These are phyloP conservation scores for Chenopodium suecicum DNA, from an alignment of 148 eudicot genomes.

Conservation along the genomic window DNA sequence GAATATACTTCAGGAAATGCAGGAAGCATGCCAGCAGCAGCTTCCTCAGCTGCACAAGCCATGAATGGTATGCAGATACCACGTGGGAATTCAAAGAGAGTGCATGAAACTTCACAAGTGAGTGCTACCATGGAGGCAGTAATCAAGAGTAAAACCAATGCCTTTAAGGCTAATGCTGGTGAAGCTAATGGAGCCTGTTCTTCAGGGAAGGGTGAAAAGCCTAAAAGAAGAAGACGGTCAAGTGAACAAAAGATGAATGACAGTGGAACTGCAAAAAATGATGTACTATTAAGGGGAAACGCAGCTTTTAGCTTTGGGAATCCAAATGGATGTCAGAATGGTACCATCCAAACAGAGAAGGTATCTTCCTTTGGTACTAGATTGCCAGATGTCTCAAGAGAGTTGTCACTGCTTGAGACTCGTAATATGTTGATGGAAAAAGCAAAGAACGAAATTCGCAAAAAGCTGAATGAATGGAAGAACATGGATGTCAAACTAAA, in stretches of 20 bases:
- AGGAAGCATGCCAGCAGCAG: slow-evolving; percentile 20
- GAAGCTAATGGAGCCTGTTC: slow-evolving; percentile 28
- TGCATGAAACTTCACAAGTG: slow-evolving; percentile 19
- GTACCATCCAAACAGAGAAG: slow-evolving; percentile 27
- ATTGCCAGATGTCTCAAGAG: slow-evolving; percentile 22
- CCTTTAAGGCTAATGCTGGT: slow-evolving; percentile 25
- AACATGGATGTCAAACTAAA: slow-evolving; percentile 13
- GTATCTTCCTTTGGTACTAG: slow-evolving; percentile 18
- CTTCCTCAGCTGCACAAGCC: slow-evolving; percentile 25
- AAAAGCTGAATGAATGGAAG: slow-evolving; percentile 41
- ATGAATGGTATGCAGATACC: slow-evolving; percentile 19
- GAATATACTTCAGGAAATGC: slow-evolving; percentile 20
- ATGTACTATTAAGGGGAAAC: slow-evolving; percentile 23
- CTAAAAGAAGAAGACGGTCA: slow-evolving; percentile 33
- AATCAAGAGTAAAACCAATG: slow-evolving; percentile 30
- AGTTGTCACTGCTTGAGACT: slow-evolving; percentile 38
- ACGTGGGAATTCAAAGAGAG: slow-evolving; percentile 8
- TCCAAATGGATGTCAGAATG: slow-evolving; percentile 15
- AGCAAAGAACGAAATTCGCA: slow-evolving; percentile 46
- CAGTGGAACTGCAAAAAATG: slow-evolving; percentile 21
- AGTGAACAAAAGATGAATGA: slow-evolving; percentile 22
- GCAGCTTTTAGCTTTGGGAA: slow-evolving; percentile 13
- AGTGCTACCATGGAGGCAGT: slow-evolving; percentile 33
- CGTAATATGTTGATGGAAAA: slow-evolving; percentile 49
- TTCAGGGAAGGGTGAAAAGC: slow-evolving; percentile 31